Base-by-base conservation (phyloP, 2,329 filamentous ascomycete species). In the Neoascochyta sp. region DNA sequence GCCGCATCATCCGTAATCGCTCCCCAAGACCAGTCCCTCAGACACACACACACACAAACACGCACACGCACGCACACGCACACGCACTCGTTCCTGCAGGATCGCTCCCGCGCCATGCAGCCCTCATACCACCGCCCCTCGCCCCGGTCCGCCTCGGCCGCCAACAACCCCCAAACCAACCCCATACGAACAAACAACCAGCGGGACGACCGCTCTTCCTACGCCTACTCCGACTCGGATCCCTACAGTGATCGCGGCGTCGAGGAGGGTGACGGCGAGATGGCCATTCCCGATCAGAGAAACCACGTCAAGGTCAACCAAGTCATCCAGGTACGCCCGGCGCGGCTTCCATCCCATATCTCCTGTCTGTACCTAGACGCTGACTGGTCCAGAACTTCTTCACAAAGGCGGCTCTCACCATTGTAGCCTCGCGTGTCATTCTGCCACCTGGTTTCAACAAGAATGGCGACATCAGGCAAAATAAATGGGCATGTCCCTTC, bases 381-480 rank as follows among this genome's bases (percentile, higher is more conserved):
- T 63, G 33, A 63, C 41, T 16, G 24, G 4, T 16, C 22, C 53
- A 95, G 88, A 95, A 95, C 60, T 92, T 94, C 64, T 86, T 89
- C 61, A 81, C 80, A 47, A 96, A 95, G 69, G 82, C 86, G 19
- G 86, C 88, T 21, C 76, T 92, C 29, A 76, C 92, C 27, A 81
- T 96, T 32, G 69, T 94, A 19, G 84, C 89, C 45, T 84, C 89
- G 7, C 77, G 90, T 47, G 80, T 89, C 41, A 78, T 80, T 32
- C 73, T 93, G 7, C 66, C 81, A 55, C 64, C 75, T 59, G 58
- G 67, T 18, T 75, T 69, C 54, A 73, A 63, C 16, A 74, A 72
- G 49, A 74, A 73, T 40, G 73, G 76, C 12, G 72, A 76, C 43
- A 76, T 77, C 41, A 83, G 81, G 62, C 74, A 83, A 28, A 93